Percentiles rank a stretch among this genome's conserved stretches.
phyloP scores from a whole-genome alignment of 78 protist genomes.

The Tieghemostelium lacteum region DNA sequence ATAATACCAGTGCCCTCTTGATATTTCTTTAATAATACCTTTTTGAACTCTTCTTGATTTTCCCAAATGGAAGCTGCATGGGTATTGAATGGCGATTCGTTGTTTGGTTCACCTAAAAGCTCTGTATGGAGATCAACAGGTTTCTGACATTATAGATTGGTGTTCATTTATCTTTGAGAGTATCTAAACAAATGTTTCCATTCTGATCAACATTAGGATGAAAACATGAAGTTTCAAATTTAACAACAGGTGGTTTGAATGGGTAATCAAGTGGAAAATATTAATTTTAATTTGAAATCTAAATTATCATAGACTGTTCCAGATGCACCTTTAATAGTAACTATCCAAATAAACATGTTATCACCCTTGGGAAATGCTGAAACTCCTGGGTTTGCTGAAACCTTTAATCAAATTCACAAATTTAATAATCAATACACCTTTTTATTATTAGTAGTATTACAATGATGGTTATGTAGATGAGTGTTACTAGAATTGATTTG shows the following conservation, averaged over 20 bases:
- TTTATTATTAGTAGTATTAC: not conserved
- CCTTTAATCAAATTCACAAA: no score
- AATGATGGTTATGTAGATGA: not conserved
- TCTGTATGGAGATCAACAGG: conserved; percentile 89
- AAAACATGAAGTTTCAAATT: conserved; percentile 91
- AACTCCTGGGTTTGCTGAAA: conserved; percentile 61
- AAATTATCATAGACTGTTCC: conserved; percentile 93
- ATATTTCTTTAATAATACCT: conserved; percentile 65
- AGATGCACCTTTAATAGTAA: conserved; percentile 84
- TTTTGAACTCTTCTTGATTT: conserved; percentile 79
- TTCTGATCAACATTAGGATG: conserved; percentile 94
- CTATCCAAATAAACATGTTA: conserved; percentile 90
- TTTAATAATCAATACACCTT: not conserved
- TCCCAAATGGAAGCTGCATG: conserved; percentile 95
- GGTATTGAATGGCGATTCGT: conserved; percentile 93
- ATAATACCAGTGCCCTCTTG: conserved; percentile 63
- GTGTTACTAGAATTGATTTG: not conserved
- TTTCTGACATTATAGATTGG: no score
- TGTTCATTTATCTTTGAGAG: conserved; percentile 96
- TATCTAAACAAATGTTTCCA: conserved; percentile 96
- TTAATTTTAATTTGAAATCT: no score
- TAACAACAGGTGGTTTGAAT: conserved; percentile 91
- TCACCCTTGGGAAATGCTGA: conserved; percentile 90
- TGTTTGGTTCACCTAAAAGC: conserved; percentile 96
- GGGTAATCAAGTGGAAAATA: conserved; percentile 92